Percentiles rank a stretch among this genome's conserved stretches.
phyloP scores from a whole-genome alignment of 2,329 filamentous ascomycete genomes.

The Magnaporthiopsis incrustans region DNA sequence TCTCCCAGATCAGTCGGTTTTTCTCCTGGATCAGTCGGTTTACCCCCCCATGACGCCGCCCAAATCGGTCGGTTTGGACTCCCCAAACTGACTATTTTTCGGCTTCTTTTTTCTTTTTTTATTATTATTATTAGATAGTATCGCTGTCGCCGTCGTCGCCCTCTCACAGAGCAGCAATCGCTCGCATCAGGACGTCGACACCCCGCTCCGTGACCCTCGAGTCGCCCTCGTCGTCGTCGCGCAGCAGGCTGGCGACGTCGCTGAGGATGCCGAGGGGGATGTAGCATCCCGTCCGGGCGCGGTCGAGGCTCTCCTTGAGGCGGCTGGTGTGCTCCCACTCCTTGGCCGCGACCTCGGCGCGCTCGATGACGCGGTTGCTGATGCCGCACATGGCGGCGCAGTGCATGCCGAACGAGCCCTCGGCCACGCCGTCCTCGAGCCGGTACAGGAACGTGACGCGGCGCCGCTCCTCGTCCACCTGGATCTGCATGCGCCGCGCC shows the following conservation, averaged over 20 bases:
- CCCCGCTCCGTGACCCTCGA: conserved; percentile 37
- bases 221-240: conserved; percentile 37
- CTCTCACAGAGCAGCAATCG: conserved; percentile 49
- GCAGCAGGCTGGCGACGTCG: conserved; percentile 73
- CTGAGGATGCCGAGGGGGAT: conserved; percentile 81
- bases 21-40: too few relatives aligned
- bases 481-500: conserved; percentile 86
- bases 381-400: conserved; percentile 98
- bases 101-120: neutral
- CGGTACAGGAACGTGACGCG: conserved; percentile 97
- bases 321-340: conserved; percentile 95
- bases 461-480: conserved; percentile 75
- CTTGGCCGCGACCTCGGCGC: conserved; percentile 78
- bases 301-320: conserved; percentile 80
- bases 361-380: conserved; percentile 68
- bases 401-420: conserved; percentile 98
- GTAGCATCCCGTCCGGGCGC: conserved; percentile 69
- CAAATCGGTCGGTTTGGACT: too few relatives aligned
- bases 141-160: too few relatives aligned
- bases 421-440: conserved; percentile 85
- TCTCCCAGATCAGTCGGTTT: neutral
- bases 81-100: neutral
- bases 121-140: neutral
- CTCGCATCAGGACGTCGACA: conserved; percentile 50
- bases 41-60: too few relatives aligned